phyloP scores from a whole-genome alignment of 75 land plant species.

The Pinus albicaulis region DNA sequence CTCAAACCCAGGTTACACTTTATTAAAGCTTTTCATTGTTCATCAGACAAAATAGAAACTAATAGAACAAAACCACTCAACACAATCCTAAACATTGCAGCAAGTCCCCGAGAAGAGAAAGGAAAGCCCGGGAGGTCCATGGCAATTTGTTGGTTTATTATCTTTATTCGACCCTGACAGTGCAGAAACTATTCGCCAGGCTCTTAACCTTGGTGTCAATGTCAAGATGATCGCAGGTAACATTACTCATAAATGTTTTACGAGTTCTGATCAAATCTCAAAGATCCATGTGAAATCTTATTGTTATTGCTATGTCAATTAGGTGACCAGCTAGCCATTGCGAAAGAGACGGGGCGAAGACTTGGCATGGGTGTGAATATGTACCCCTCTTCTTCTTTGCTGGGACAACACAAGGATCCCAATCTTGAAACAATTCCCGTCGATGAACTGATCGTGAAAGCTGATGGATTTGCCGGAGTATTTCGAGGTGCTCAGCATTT shows the following conservation, averaged over 20 bases:
- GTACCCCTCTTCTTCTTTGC: constrained; percentile 56
- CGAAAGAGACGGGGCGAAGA: constrained; percentile 75
- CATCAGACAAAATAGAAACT: no score
- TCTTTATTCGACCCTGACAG: constrained; percentile 86
- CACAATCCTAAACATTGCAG: constrained; percentile 17
- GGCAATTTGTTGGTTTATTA: constrained; percentile 67
- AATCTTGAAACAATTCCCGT: constrained; percentile 33
- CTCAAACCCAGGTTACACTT: background rate
- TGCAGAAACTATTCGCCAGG: constrained; percentile 76
- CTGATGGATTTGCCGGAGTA: constrained; percentile 63
- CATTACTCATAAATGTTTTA: no score
- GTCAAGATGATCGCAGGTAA: constrained; percentile 87
- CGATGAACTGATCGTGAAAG: constrained; percentile 48
- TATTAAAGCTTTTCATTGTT: no score
- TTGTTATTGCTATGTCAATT: no score
- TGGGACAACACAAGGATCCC: constrained; percentile 41
- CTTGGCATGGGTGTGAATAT: constrained; percentile 81
- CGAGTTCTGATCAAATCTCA: no score
- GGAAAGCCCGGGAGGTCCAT: constrained; percentile 55
- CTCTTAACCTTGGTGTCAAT: constrained; percentile 76
- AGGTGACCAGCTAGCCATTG: constrained; percentile 81
- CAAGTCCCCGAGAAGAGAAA: constrained; percentile 51
- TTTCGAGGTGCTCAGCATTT: constrained; percentile 50
- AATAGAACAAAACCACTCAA: no score
- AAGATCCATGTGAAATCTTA: no score